Evolutionary conservation across 441 rosid genomes (phyloP), one percentile per base, ranked within the genome.

Genomic region (Euphorbia celastroides): DNA sequence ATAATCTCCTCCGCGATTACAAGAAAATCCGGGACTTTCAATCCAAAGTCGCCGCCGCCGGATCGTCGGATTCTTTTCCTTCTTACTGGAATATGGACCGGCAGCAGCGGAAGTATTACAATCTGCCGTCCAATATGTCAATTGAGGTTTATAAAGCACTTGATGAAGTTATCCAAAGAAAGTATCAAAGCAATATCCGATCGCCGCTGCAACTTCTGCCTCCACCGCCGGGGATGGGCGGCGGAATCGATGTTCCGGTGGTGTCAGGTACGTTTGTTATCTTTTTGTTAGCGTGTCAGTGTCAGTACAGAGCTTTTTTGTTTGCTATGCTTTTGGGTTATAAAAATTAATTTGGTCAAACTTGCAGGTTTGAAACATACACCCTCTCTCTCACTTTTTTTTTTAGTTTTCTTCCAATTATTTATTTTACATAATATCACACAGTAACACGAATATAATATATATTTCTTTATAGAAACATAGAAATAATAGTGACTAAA

Each of bases 1-100:
- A 83, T 31, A 81, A 83, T 61, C 87, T 79, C 72, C 83, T 80
- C 64, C 82, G 83, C 25, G 87, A 83, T 71, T 80, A 73, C 79
- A 81, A 81, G 73, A 83, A 80, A 71, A 61, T 83, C 52, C 72
- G 81, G 2, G 77, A 77, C 7, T 77, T 77, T 60, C 76, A 83
- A 65, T 54, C 74, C 61, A 46, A 72, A 57, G 17, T 6, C n/a
- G n/a, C 50, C n/a, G 67, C 41, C 68, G 20, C 7, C 27, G 5
- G 17, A 36, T 66, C 73, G 10, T 66, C 73, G n/a, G 70, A 58
- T 41, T 42, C 31, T 57, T n/a, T 38, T 32, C 68, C 74, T 8
- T 72, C 73, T 25, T 80, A 83, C 72, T 83, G 83, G 84, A 70
- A 69, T 58, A 73, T 83, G 76, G 87, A 80, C 38, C 70, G 77